Conservation (phyloP, 1,284 basidiomycete genomes). For the Wallemia hederae region DNA sequence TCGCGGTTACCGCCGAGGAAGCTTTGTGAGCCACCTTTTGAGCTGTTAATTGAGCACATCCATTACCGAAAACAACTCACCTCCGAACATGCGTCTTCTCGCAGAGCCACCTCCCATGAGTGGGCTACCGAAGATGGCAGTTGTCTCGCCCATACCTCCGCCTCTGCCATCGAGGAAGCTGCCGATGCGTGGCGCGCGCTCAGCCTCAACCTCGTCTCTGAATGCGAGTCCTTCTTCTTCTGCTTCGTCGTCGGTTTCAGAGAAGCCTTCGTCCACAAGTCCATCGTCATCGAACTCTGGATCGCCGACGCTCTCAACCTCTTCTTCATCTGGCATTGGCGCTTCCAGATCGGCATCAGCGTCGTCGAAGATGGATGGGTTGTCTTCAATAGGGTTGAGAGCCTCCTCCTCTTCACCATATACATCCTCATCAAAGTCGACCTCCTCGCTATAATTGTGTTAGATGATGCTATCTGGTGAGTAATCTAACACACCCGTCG, state of each 20-base stretch:
- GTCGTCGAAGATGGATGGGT: background rate
- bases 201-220: background rate
- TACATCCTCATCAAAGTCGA: conserved; percentile 4
- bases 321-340: background rate
- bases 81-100: background rate
- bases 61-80: background rate
- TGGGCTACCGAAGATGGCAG: background rate
- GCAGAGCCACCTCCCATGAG: background rate
- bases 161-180: background rate
- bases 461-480: conserved; percentile 22
- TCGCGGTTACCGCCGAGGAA: background rate
- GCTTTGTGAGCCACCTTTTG: background rate
- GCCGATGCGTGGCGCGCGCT: background rate
- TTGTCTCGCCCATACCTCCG: background rate
- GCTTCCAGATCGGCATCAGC: background rate
- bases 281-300: background rate
- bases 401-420: conserved; percentile 8
- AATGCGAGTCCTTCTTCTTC: background rate
- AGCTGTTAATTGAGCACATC: background rate
- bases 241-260: background rate
- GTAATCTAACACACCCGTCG: conserved; percentile 6
- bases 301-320: background rate
- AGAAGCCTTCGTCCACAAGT: background rate
- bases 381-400: background rate
- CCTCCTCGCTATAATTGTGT: conserved; percentile 12